phyloP scores from a whole-genome alignment of 2,329 filamentous ascomycete species.

The Metarhizium anisopliae region DNA sequence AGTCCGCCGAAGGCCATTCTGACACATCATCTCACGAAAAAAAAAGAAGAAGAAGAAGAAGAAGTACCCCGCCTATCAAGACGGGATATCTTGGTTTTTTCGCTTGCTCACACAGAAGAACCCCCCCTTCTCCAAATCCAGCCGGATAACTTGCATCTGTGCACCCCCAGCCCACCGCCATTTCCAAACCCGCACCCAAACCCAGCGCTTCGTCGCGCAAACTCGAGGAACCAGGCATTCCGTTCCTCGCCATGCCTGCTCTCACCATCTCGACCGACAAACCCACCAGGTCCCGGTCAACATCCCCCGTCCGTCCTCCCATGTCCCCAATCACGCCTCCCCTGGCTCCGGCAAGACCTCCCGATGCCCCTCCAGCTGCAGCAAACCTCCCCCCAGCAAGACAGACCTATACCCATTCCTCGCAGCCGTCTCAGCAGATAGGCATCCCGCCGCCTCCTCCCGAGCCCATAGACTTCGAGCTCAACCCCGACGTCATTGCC shows the following conservation, averaged over 20 bases:
- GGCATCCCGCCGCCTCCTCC: constrained; percentile 38
- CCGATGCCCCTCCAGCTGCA: constrained; percentile 10
- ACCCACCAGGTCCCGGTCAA: constrained; percentile 21
- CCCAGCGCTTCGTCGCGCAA: not conserved
- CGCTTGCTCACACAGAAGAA: too few species aligned
- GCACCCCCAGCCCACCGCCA: not conserved
- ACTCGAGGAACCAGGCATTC: not conserved
- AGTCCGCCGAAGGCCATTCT: too few species aligned
- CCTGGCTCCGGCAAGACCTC: constrained; percentile 26
- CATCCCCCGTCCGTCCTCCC: constrained; percentile 39
- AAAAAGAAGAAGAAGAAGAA: too few species aligned
- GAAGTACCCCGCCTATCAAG: too few species aligned
- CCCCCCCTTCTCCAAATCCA: too few species aligned
- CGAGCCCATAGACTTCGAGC: constrained; percentile 46
- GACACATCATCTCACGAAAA: too few species aligned
- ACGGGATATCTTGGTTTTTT: too few species aligned
- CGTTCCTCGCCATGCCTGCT: constrained; percentile 17
- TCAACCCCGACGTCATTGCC: constrained; percentile 80
- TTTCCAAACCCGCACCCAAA: not conserved
- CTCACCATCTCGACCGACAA: constrained; percentile 22
- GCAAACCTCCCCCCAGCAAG: constrained; percentile 16
- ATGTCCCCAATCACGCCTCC: constrained; percentile 49
- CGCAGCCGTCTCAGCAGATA: constrained; percentile 28
- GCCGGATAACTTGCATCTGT: too few species aligned
- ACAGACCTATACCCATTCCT: constrained; percentile 33